Evolutionary conservation across 2,329 filamentous ascomycete genomes (phyloP).

Genomic region (Sclerotinia subarctica): DNA sequence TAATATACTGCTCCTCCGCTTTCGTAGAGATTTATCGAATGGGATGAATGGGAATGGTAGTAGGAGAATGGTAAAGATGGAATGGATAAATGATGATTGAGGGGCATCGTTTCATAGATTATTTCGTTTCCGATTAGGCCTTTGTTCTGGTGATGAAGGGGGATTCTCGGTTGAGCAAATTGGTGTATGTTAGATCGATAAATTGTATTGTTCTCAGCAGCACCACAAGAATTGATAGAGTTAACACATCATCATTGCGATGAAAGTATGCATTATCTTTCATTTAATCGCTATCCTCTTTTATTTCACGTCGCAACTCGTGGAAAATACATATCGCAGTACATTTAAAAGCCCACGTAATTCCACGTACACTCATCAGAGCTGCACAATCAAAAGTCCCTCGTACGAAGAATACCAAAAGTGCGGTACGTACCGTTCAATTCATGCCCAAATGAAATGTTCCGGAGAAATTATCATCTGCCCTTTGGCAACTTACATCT

Average conservation of each 20-base stretch:
- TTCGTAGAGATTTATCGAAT: not conserved
- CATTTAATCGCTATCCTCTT: not conserved
- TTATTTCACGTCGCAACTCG: not conserved
- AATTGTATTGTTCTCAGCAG: conserved; percentile 1
- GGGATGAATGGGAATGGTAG: not conserved
- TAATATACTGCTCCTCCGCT: not conserved
- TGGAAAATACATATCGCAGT: not conserved
- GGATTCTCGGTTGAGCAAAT: conserved; percentile 16
- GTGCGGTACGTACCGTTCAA: conserved; percentile 10
- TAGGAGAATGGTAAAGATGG: not conserved
- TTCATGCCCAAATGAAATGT: conserved; percentile 9
- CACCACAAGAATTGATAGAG: not conserved
- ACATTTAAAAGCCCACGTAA: not conserved
- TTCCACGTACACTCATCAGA: not conserved
- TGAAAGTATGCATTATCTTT: not conserved
- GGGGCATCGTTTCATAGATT: conserved; percentile 9
- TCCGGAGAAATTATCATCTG: conserved; percentile 14
- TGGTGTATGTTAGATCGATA: not conserved
- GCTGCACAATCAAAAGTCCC: not conserved
- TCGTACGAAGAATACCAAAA: conserved; percentile 4
- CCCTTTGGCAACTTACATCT: conserved; percentile 12
- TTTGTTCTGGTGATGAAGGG: conserved; percentile 3
- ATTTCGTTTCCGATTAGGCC: not conserved
- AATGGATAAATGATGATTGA: conserved; percentile 10
- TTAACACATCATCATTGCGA: not conserved